phyloP scores from a whole-genome alignment of 495 filamentous ascomycete species.

The Penicillium chermesinum region DNA sequence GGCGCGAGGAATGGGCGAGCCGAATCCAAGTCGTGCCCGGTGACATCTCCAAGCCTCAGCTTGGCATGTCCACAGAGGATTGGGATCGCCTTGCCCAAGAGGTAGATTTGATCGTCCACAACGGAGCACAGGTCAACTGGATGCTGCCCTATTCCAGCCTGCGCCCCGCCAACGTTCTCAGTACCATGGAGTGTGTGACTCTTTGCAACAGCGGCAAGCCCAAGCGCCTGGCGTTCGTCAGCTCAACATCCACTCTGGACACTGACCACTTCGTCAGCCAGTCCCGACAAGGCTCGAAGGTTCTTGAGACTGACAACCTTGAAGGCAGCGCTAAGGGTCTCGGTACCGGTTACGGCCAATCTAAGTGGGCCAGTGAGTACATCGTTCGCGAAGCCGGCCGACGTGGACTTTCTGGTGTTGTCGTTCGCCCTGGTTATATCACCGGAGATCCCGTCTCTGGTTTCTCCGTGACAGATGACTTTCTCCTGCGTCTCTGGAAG shows the following conservation, averaged over 20 bases:
- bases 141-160: conserved; percentile 74
- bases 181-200: conserved; percentile 69
- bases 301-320: conserved; percentile 62
- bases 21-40: conserved; percentile 62
- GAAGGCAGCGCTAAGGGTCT: conserved; percentile 60
- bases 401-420: conserved; percentile 67
- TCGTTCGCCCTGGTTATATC: conserved; percentile 85
- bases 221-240: conserved; percentile 79
- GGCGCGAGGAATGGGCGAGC: conserved; percentile 63
- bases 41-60: conserved; percentile 62
- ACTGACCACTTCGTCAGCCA: conserved; percentile 72
- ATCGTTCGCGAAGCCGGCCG: conserved; percentile 74
- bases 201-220: conserved; percentile 73
- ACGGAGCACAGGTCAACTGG: conserved; percentile 88
- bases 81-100: conserved; percentile 61
- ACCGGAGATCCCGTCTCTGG: conserved; percentile 36
- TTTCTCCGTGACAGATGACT: conserved; percentile 81
- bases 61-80: conserved; percentile 59
- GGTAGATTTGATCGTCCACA: conserved; percentile 82
- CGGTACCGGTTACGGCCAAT: conserved; percentile 85
- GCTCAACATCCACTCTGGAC: conserved; percentile 80
- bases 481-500: conserved; percentile 83
- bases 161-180: conserved; percentile 70
- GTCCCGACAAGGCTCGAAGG: conserved; percentile 54
- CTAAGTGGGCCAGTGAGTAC: conserved; percentile 80